phyloP scores from a whole-genome alignment of 1,284 basidiomycete species.

The Xerocomus amazonicus region DNA sequence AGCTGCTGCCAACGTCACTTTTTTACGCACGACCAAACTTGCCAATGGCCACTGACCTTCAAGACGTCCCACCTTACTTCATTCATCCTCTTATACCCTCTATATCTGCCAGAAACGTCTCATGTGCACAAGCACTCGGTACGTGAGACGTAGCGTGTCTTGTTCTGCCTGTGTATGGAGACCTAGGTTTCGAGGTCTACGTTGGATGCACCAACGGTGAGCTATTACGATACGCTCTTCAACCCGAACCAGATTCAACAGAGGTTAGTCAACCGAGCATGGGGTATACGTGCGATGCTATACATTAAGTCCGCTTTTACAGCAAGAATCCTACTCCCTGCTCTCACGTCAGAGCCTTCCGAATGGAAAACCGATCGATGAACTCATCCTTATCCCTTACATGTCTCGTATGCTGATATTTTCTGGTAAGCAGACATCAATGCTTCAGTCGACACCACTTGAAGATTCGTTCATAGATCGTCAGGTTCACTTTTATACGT shows the following conservation, averaged over 20 bases:
- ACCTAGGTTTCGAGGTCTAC: conserved; percentile 65
- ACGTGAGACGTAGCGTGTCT: conserved; percentile 27
- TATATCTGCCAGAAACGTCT: conserved; percentile 35
- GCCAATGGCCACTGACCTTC: conserved; percentile 23
- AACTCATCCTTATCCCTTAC: conserved; percentile 74
- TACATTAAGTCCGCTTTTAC: not conserved
- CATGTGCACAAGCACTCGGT: conserved; percentile 49
- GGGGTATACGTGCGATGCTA: not conserved
- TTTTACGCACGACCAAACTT: conserved; percentile 18
- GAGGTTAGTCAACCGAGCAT: conserved; percentile 38
- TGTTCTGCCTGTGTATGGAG: not conserved
- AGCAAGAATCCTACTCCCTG: conserved; percentile 65
- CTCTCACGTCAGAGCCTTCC: conserved; percentile 65
- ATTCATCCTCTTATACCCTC: conserved; percentile 49
- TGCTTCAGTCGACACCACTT: conserved; percentile 1
- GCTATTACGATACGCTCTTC: conserved; percentile 62
- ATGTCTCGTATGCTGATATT: conserved; percentile 68
- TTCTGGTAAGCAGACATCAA: conserved; percentile 47
- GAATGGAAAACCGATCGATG: conserved; percentile 64
- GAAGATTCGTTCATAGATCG: conserved; percentile 47
- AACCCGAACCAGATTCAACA: conserved; percentile 45
- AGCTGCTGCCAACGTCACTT: not conserved
- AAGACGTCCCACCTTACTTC: conserved; percentile 59
- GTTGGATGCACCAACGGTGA: conserved; percentile 72
- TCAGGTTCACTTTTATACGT: conserved; percentile 73